Percentiles rank a stretch among this genome's conserved stretches.
phyloP scores from a whole-genome alignment of 345 rosid genomes.

The Camelina hispida region DNA sequence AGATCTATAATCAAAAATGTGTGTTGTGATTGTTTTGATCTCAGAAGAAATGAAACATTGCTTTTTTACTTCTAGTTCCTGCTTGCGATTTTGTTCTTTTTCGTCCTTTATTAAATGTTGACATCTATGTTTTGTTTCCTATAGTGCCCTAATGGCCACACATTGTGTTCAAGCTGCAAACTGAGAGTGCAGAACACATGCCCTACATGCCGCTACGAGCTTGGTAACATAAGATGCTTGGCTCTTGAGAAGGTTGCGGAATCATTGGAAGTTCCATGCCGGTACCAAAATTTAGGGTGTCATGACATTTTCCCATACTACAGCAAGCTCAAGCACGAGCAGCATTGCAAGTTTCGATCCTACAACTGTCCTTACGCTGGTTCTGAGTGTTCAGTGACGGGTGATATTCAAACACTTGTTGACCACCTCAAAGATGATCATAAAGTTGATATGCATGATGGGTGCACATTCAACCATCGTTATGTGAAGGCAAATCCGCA shows the following conservation, averaged over 20 bases:
- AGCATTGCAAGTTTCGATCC: constrained; percentile 70
- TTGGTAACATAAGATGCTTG: constrained; percentile 90
- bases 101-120: neutral
- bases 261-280: constrained; percentile 83
- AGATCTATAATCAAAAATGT: too few species aligned
- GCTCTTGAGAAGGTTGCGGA: constrained; percentile 88
- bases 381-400: constrained; percentile 78
- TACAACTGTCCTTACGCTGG: constrained; percentile 91
- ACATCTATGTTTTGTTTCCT: neutral
- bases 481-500: constrained; percentile 85
- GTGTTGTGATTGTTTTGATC: too few species aligned
- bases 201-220: constrained; percentile 86
- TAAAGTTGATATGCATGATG: constrained; percentile 93
- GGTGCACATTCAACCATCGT: constrained; percentile 84
- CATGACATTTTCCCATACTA: constrained; percentile 79
- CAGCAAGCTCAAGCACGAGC: constrained; percentile 83
- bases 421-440: constrained; percentile 83
- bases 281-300: constrained; percentile 72
- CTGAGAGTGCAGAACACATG: constrained; percentile 71
- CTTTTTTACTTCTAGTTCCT: too few species aligned
- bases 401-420: constrained; percentile 73
- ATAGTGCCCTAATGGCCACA: constrained; percentile 91
- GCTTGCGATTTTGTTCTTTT: too few species aligned
- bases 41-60: too few species aligned
- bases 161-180: constrained; percentile 80